These are phyloP conservation scores for Tuber indicum DNA, from an alignment of 495 filamentous ascomycete species.

Conservation along the genomic window DNA sequence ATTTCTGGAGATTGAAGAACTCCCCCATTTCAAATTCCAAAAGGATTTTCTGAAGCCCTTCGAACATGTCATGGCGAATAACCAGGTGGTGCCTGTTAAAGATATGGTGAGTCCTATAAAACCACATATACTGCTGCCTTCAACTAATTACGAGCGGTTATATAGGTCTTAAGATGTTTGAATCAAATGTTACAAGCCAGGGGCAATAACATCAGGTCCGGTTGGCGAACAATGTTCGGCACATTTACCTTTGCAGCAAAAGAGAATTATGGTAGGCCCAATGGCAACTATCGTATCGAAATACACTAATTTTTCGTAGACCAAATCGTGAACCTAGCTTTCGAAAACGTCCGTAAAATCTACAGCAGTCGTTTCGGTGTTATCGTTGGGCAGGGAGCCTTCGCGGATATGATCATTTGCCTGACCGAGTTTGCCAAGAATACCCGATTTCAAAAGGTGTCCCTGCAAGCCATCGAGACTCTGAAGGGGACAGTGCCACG, in stretches of 20 bases:
- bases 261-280: slow-evolving; percentile 66
- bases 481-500: slow-evolving; percentile 82
- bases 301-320: slow-evolving; percentile 49
- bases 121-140: neutral
- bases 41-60: slow-evolving; percentile 99
- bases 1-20: slow-evolving; percentile 96
- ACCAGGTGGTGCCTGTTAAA: slow-evolving; percentile 80
- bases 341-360: slow-evolving; percentile 94
- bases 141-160: slow-evolving; percentile 8
- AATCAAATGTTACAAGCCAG: slow-evolving; percentile 98
- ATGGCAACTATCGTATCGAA: slow-evolving; percentile 8
- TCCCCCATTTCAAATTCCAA: slow-evolving; percentile 98
- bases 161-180: slow-evolving; percentile 70
- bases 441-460: slow-evolving; percentile 94
- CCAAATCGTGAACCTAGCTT: slow-evolving; percentile 90
- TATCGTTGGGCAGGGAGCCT: slow-evolving; percentile 92
- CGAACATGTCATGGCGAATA: slow-evolving; percentile 93
- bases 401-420: slow-evolving; percentile 92
- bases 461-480: slow-evolving; percentile 89
- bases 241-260: slow-evolving; percentile 93
- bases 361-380: slow-evolving; percentile 96
- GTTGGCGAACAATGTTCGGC: slow-evolving; percentile 99
- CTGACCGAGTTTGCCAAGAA: slow-evolving; percentile 98
- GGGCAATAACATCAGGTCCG: slow-evolving; percentile 91
- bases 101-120: slow-evolving; percentile 59